Percentiles rank a stretch among this genome's conserved stretches.
These are phyloP conservation scores for Boletus eberwhitei DNA, from an alignment of 768 basidiomycete species.

Conservation along the genomic window DNA sequence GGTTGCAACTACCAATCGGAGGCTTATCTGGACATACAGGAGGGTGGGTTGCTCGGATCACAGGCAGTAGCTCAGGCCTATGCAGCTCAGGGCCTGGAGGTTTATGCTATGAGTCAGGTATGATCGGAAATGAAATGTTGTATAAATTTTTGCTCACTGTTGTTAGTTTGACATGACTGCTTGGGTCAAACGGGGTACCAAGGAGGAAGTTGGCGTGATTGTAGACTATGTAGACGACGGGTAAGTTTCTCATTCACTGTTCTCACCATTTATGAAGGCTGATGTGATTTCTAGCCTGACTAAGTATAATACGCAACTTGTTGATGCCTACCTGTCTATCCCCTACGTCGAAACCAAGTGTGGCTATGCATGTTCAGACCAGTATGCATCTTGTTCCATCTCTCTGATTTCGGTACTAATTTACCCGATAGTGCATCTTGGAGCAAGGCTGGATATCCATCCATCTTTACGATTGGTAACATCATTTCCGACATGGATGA, in stretches of 20 bases:
- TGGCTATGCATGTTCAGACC: constrained; percentile 93
- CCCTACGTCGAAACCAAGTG: constrained; percentile 83
- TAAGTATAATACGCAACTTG: constrained; percentile 68
- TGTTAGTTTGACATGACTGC: constrained; percentile 88
- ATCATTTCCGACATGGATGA: background rate
- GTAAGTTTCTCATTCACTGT: constrained; percentile 39
- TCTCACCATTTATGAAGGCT: background rate
- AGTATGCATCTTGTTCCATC: constrained; percentile 47
- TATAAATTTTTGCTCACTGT: constrained; percentile 24
- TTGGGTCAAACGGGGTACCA: constrained; percentile 83
- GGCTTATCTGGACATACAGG: constrained; percentile 34
- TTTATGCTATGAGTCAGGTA: constrained; percentile 36
- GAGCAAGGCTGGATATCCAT: constrained; percentile 82
- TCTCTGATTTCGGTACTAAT: constrained; percentile 21
- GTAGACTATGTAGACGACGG: constrained; percentile 73
- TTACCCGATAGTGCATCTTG: constrained; percentile 60
- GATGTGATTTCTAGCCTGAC: constrained; percentile 55
- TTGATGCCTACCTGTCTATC: constrained; percentile 77
- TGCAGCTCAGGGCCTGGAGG: constrained; percentile 30
- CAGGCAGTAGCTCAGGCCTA: constrained; percentile 86
- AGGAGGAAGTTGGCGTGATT: constrained; percentile 80
- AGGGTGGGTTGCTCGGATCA: constrained; percentile 82
- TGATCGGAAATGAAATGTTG: background rate
- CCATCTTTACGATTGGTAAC: constrained; percentile 71
- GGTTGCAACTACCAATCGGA: background rate